phyloP scores from a whole-genome alignment of 2,329 filamentous ascomycete species.

The Cercospora nicotianae region DNA sequence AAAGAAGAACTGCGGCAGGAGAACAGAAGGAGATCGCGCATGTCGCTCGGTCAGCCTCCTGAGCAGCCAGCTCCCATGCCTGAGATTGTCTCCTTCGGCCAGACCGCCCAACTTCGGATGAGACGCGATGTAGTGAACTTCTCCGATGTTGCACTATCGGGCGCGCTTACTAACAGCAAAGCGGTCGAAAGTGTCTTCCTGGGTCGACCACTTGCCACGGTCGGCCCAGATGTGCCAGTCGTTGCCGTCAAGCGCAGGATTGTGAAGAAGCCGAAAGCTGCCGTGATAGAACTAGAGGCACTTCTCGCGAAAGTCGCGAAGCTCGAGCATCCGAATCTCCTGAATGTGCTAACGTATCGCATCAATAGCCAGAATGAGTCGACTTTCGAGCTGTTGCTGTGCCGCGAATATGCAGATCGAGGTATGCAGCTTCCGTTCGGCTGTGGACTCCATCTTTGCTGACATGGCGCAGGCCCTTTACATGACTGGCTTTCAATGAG shows the following conservation, averaged over 20 bases:
- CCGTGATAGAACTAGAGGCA: conserved; percentile 34
- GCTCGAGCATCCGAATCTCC: conserved; percentile 72
- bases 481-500: conserved; percentile 79
- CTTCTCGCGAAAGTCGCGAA: conserved; percentile 70
- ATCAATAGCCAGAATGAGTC: conserved; percentile 28
- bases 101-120: conserved; percentile 28
- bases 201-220: conserved; percentile 25
- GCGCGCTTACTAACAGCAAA: conserved; percentile 21
- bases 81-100: conserved; percentile 34
- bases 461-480: conserved; percentile 61
- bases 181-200: conserved; percentile 23
- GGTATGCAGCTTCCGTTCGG: not conserved
- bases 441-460: not conserved
- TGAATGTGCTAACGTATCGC: conserved; percentile 71
- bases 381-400: conserved; percentile 31
- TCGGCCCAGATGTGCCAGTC: conserved; percentile 20
- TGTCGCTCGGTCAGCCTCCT: conserved; percentile 49
- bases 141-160: conserved; percentile 27
- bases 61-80: conserved; percentile 9
- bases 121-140: conserved; percentile 30
- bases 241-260: conserved; percentile 34
- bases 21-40: conserved; percentile 65
- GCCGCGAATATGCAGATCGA: conserved; percentile 33
- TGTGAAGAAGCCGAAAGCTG: conserved; percentile 30
- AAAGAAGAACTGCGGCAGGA: conserved; percentile 72